Evolutionary conservation across 768 basidiomycete genomes (phyloP), one percentile per base, ranked within the genome.

Genomic region (Boletus rubescentipes): DNA sequence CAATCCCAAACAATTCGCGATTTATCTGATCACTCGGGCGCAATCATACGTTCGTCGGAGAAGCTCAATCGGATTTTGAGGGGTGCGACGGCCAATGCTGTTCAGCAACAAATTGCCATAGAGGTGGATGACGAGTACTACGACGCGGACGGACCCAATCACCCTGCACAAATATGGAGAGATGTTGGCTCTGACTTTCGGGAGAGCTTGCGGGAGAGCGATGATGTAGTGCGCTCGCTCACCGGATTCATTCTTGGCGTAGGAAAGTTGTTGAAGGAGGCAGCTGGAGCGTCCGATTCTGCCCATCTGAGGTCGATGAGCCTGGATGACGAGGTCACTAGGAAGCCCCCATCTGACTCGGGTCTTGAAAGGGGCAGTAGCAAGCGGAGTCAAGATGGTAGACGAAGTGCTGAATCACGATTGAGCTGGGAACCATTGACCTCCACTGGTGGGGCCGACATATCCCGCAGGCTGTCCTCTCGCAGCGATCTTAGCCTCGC

Each of bases 181-280:
- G 73, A 76, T 43, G 79, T 91, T 6, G 86, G 87, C 1, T 78
- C 78, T 9, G 90, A 93, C 58, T 88, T 83, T 61, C 72, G 89
- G 35, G 91, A 93, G 48, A 79, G 82, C 47, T 58, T 89, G 59
- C 76, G 86, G 61, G 79, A 83, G 50, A 87, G 87, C 55, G 91
- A 93, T 65, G 91, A 93, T 66, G 74, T 91, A 42, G 85, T 92
- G 4, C 74, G 91, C 50, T 84, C 82, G 8, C 74, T 89, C 67
- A 93, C 91, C 9, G 85, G 83, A 38, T 82, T 93, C 54, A 69
- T 93, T 59, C 72, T 92, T n/a, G 86, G 87, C 31, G 77, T 87
- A 7, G 89, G 91, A 31, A 82, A 81, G 67, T 76, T 87, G 11
- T 67, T 91, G 54, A 78, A 83, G 54, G 90, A 91, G 48, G 67